Evolutionary conservation across 805 yeast genomes (phyloP).

Genomic region (Spathaspora sp.): DNA sequence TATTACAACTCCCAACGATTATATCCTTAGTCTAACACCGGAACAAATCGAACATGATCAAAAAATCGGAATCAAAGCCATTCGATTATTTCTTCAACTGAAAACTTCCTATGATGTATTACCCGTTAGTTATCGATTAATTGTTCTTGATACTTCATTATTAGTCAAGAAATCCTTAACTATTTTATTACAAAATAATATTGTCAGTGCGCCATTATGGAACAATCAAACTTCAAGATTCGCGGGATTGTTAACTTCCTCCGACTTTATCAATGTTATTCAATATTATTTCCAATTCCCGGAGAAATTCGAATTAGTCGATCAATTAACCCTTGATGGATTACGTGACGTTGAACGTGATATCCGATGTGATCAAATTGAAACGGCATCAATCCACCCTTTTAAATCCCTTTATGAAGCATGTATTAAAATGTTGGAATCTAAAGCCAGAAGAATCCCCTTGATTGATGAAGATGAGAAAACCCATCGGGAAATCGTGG

Average conservation of each 20-base stretch:
- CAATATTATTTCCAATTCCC: constrained; percentile 90
- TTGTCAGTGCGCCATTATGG: constrained; percentile 97
- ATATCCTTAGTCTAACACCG: constrained; percentile 34
- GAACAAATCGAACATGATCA: constrained; percentile 58
- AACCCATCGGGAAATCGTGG: constrained; percentile 90
- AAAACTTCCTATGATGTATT: constrained; percentile 95
- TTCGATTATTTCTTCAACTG: constrained; percentile 76
- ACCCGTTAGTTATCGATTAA: constrained; percentile 89
- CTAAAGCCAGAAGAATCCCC: constrained; percentile 90
- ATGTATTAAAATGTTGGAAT: constrained; percentile 83
- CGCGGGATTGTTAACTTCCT: constrained; percentile 90
- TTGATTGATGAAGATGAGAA: constrained; percentile 91
- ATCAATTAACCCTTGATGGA: constrained; percentile 79
- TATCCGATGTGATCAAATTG: constrained; percentile 82
- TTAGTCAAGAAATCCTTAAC: constrained; percentile 87
- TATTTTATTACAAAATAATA: constrained; percentile 85
- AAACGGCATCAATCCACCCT: constrained; percentile 86
- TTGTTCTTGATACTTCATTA: constrained; percentile 89
- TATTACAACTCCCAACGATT: constrained; percentile 39
- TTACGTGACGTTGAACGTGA: constrained; percentile 82
- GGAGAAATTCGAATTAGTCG: constrained; percentile 83
- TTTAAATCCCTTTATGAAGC: constrained; percentile 87
- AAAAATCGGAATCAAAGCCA: constrained; percentile 72
- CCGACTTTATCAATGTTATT: constrained; percentile 91
- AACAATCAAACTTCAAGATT: constrained; percentile 80